Percentiles rank a stretch among this genome's conserved stretches.
These are phyloP conservation scores for Vigna trinervia DNA, from an alignment of 306 rosid species.

Conservation along the genomic window DNA sequence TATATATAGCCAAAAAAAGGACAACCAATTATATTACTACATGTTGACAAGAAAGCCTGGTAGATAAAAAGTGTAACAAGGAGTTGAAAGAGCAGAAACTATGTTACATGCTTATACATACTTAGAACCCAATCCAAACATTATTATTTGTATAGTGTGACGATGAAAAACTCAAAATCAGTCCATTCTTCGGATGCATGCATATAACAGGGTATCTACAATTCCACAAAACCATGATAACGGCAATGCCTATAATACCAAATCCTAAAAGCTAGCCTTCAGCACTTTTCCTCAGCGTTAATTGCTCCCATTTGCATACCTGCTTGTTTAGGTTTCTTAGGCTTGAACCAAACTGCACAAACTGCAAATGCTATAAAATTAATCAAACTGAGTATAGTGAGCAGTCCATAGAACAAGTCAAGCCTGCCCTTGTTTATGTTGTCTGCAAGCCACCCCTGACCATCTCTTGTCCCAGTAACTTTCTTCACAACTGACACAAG, in stretches of 20 bases:
- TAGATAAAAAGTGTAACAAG: conserved; percentile 7
- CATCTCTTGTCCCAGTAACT: conserved; percentile 56
- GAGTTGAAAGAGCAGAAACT: conserved; percentile 28
- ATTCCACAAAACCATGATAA: conserved; percentile 20
- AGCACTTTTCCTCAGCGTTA: conserved; percentile 60
- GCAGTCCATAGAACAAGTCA: conserved; percentile 79
- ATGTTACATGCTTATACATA: conserved; percentile 43
- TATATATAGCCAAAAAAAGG: background rate
- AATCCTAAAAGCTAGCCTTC: conserved; percentile 26
- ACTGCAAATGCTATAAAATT: conserved; percentile 66
- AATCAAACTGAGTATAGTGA: conserved; percentile 62
- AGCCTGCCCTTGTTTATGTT: conserved; percentile 81
- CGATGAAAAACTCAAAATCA: conserved; percentile 25
- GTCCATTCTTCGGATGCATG: conserved; percentile 23
- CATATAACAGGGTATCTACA: conserved; percentile 20
- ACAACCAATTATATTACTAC: background rate
- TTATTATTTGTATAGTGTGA: conserved; percentile 29
- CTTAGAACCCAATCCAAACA: conserved; percentile 36
- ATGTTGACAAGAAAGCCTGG: conserved; percentile 26
- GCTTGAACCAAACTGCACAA: conserved; percentile 70
- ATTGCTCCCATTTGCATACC: conserved; percentile 52
- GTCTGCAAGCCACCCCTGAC: conserved; percentile 87
- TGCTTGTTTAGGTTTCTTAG: conserved; percentile 53
- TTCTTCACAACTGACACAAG: conserved; percentile 71
- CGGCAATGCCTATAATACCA: background rate